A percentile compares a stretch with the other conserved stretches of the same genome.
Evolutionary conservation across 2,329 filamentous ascomycete genomes (phyloP).

Genomic region (Colletotrichum spaethianum): DNA sequence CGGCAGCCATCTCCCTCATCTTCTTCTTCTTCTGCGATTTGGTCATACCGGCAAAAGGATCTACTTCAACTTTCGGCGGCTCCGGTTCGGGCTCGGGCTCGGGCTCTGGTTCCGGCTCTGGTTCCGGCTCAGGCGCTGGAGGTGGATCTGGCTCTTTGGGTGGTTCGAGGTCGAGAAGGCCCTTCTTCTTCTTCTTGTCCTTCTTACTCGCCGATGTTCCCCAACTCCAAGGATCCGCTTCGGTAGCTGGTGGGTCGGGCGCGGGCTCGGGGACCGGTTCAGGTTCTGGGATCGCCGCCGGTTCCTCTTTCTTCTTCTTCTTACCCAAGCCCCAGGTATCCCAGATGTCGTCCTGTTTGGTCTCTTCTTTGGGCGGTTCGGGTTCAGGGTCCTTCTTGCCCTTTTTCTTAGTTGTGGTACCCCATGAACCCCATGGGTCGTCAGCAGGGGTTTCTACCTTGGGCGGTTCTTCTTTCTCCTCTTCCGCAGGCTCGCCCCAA

Average conservation of each 20-base stretch:
- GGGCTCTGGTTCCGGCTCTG: slow-evolving; percentile 43
- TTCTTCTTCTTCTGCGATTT: slow-evolving; percentile 53
- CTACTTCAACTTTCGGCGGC: slow-evolving; percentile 48
- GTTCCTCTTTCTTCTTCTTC: slow-evolving; percentile 48
- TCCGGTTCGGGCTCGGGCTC: slow-evolving; percentile 47
- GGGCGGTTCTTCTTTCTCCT: slow-evolving; percentile 48
- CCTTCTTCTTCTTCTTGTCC: slow-evolving; percentile 57
- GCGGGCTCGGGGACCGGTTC: slow-evolving; percentile 44
- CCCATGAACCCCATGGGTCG: slow-evolving; percentile 51
- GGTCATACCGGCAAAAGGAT: slow-evolving; percentile 49
- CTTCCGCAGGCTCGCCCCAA: slow-evolving; percentile 54
- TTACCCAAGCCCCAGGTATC: slow-evolving; percentile 44
- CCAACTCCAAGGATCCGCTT: slow-evolving; percentile 54
- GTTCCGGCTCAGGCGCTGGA: slow-evolving; percentile 42
- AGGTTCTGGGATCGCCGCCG: slow-evolving; percentile 44
- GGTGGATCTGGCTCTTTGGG: slow-evolving; percentile 47
- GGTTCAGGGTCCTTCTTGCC: slow-evolving; percentile 57
- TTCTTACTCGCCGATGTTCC: slow-evolving; percentile 52
- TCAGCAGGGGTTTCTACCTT: slow-evolving; percentile 45
- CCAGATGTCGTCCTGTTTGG: slow-evolving; percentile 44
- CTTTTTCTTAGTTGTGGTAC: slow-evolving; percentile 54
- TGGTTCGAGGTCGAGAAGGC: slow-evolving; percentile 43
- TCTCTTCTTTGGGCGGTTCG: slow-evolving; percentile 31
- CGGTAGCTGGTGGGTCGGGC: slow-evolving; percentile 47
- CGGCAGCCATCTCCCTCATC: slow-evolving; percentile 35